These are phyloP conservation scores for Nicotiana tomentosiformis DNA, from an alignment of 257 asterid genomes.

Conservation along the genomic window DNA sequence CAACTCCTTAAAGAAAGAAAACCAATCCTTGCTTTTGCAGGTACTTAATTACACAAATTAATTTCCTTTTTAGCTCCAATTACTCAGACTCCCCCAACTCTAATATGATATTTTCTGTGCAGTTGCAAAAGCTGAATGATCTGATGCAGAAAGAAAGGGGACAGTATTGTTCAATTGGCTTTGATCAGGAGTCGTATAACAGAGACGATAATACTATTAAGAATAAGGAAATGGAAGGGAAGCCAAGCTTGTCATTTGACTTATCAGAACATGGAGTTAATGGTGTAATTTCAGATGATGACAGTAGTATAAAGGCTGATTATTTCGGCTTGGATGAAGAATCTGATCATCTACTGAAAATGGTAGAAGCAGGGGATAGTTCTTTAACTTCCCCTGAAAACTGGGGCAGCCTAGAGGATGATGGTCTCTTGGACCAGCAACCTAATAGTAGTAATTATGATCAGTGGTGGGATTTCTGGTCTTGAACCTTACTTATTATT, in stretches of 20 bases:
- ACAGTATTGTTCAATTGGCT: background rate
- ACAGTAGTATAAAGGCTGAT: conserved; percentile 19
- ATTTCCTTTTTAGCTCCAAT: background rate
- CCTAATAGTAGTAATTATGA: background rate
- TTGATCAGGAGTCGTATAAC: conserved; percentile 4
- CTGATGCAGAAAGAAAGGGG: background rate
- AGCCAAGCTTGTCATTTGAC: conserved; percentile 5
- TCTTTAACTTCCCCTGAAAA: conserved; percentile 30
- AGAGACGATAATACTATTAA: background rate
- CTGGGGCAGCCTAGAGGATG: conserved; percentile 33
- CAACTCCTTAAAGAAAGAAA: conserved; percentile 35
- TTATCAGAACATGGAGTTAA: conserved; percentile 9
- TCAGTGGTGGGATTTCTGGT: conserved; percentile 61
- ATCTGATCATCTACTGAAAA: conserved; percentile 9
- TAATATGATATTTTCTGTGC: background rate
- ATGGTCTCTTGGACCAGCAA: conserved; percentile 28
- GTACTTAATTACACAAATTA: conserved; percentile 6
- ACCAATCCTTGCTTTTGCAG: conserved; percentile 38
- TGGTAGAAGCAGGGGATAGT: conserved; percentile 25
- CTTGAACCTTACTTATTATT: background rate
- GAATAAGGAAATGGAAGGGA: conserved; percentile 11
- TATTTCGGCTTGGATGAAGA: conserved; percentile 21
- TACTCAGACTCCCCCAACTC: background rate
- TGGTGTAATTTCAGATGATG: conserved; percentile 21
- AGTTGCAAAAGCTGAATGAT: conserved; percentile 41